Percentiles rank a stretch among this genome's conserved stretches.
Evolutionary conservation across 305 asterid species (phyloP).

Genomic region (Fraxinus xanthoxyloides): DNA sequence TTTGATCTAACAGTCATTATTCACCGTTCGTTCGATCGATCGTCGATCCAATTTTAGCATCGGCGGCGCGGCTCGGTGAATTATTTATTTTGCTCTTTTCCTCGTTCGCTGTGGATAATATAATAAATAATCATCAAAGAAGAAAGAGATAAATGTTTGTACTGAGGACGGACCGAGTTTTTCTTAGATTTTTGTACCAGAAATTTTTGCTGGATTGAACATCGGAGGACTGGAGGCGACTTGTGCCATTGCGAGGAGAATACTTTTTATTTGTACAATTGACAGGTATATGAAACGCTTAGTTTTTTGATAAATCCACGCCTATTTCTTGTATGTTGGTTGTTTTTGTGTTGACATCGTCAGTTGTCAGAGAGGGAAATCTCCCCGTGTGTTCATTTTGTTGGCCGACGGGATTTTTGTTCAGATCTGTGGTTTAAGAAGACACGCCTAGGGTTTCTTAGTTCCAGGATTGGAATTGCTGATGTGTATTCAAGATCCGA

Average conservation of each 20-base stretch:
- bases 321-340: slow-evolving; percentile 38
- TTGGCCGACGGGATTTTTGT: background rate
- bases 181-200: background rate
- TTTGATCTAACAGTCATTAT: background rate
- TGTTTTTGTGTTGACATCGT: slow-evolving; percentile 30
- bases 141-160: background rate
- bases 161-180: background rate
- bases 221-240: slow-evolving; percentile 5
- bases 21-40: background rate
- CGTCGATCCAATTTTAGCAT: background rate
- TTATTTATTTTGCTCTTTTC: background rate
- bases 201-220: background rate
- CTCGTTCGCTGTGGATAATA: background rate
- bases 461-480: slow-evolving; percentile 28
- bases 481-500: slow-evolving; percentile 28
- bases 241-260: slow-evolving; percentile 22
- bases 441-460: slow-evolving; percentile 23
- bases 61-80: background rate
- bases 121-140: background rate
- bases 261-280: background rate
- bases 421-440: slow-evolving; percentile 30
- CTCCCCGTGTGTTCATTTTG: slow-evolving; percentile 4
- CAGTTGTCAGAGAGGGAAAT: slow-evolving; percentile 24
- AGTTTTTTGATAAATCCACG: slow-evolving; percentile 36
- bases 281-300: slow-evolving; percentile 50